These are phyloP conservation scores for Achlya hypogyna DNA, from an alignment of 352 stramenopile species.

Conservation along the genomic window DNA sequence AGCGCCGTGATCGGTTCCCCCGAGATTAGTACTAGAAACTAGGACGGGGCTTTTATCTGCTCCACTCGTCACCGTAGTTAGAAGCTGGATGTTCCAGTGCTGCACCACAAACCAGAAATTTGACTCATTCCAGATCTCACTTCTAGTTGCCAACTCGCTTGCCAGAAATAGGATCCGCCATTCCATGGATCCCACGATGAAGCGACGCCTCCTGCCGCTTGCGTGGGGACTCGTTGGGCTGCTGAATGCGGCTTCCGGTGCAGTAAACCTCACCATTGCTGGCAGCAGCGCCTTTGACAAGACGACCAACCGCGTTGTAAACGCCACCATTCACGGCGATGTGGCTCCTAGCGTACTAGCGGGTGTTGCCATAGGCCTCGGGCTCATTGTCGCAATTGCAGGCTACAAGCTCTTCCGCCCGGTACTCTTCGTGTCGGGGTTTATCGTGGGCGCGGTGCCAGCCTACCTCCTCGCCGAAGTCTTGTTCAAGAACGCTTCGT, in stretches of 20 bases:
- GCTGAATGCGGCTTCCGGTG: background rate
- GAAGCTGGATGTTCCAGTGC: too few species aligned
- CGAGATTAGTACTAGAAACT: too few species aligned
- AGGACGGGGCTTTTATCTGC: too few species aligned
- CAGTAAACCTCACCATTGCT: background rate
- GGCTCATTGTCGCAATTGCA: slow-evolving; percentile 33
- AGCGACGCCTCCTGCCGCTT: too few species aligned
- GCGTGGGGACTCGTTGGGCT: too few species aligned
- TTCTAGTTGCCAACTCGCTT: too few species aligned
- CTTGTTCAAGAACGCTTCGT: slow-evolving; percentile 33
- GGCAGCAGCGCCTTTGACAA: slow-evolving; percentile 17
- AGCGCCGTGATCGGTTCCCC: too few species aligned
- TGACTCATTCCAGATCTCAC: too few species aligned
- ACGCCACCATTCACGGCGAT: background rate
- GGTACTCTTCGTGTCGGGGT: slow-evolving; percentile 45
- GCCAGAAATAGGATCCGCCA: too few species aligned
- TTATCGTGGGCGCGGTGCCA: slow-evolving; percentile 38
- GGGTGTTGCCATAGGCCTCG: slow-evolving; percentile 31
- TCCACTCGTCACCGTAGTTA: too few species aligned
- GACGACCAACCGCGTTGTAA: background rate
- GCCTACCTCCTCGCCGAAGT: slow-evolving; percentile 34
- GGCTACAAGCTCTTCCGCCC: slow-evolving; percentile 57
- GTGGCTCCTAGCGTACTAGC: slow-evolving; percentile 28
- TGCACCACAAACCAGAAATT: too few species aligned
- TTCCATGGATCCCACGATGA: too few species aligned